These are phyloP conservation scores for Aegilops sharonensis DNA, from an alignment of 176 grass and related monocot genomes.

Conservation along the genomic window DNA sequence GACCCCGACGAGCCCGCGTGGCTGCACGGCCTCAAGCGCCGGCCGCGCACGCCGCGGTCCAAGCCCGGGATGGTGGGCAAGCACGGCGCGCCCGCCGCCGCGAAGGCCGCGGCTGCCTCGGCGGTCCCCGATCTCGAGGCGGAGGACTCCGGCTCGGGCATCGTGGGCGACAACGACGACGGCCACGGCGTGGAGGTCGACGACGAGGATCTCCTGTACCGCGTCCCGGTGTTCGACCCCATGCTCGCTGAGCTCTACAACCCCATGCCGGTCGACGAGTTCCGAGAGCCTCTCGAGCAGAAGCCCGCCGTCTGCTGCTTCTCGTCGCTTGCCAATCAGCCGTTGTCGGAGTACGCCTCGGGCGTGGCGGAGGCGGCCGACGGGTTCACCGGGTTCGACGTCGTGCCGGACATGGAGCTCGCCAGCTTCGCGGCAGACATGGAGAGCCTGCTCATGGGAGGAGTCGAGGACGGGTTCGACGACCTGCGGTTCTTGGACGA, in stretches of 20 bases:
- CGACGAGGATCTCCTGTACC: conserved; percentile 69
- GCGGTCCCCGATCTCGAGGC: conserved; percentile 64
- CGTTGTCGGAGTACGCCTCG: conserved; percentile 21
- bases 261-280: conserved; percentile 29
- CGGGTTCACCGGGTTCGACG: conserved; percentile 46
- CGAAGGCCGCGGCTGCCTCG: neutral
- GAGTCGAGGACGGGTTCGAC: conserved; percentile 49
- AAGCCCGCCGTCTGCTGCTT: conserved; percentile 23
- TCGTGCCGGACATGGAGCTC: conserved; percentile 74
- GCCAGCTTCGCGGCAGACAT: conserved; percentile 83
- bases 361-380: neutral
- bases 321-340: neutral
- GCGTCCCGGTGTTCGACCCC: conserved; percentile 70
- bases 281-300: conserved; percentile 17
- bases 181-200: conserved; percentile 15
- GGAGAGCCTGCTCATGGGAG: conserved; percentile 77
- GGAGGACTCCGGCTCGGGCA: conserved; percentile 30
- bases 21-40: conserved; percentile 61
- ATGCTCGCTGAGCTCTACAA: conserved; percentile 69
- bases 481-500: conserved; percentile 51
- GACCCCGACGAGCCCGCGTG: conserved; percentile 53
- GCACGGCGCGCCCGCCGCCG: neutral
- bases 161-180: conserved; percentile 19
- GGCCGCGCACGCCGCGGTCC: conserved; percentile 69
- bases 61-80: conserved; percentile 46